Conservation (phyloP, 805 yeast genomes). For the Saccharomycopsis fodiens region DNA sequence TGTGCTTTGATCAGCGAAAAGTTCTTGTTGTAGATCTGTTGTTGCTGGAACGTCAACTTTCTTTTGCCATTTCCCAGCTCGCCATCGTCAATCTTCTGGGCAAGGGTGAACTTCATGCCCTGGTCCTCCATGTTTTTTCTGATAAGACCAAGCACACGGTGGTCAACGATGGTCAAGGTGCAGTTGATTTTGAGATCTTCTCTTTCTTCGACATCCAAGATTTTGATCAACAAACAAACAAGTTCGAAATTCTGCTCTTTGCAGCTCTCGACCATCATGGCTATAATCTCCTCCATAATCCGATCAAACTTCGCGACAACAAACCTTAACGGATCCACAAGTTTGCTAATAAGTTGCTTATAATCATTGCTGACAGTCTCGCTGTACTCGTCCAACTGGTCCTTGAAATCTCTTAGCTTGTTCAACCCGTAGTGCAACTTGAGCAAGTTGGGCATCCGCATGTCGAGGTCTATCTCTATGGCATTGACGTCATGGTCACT, state of each 20-base stretch:
- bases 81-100: constrained; percentile 18
- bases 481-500: constrained; percentile 24
- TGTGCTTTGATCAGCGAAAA: constrained; percentile 28
- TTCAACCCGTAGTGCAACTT: constrained; percentile 64
- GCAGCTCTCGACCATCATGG: constrained; percentile 62
- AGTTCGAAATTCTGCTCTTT: constrained; percentile 61
- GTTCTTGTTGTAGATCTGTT: constrained; percentile 18
- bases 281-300: constrained; percentile 56
- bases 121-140: constrained; percentile 21
- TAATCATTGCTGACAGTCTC: constrained; percentile 48
- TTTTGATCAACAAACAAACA: constrained; percentile 63
- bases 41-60: constrained; percentile 20
- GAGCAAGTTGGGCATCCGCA: constrained; percentile 47
- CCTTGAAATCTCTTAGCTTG: constrained; percentile 69
- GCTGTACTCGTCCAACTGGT: constrained; percentile 58
- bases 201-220: constrained; percentile 71
- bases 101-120: constrained; percentile 18
- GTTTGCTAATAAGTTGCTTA: constrained; percentile 52
- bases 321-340: constrained; percentile 42
- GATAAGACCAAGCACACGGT: constrained; percentile 21
- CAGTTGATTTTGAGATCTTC: constrained; percentile 57
- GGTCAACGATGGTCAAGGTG: constrained; percentile 26
- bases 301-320: constrained; percentile 53
- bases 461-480: constrained; percentile 31
- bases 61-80: constrained; percentile 1